Evolutionary conservation across 768 basidiomycete species (phyloP).

Genomic region (Nidula microcarpa): DNA sequence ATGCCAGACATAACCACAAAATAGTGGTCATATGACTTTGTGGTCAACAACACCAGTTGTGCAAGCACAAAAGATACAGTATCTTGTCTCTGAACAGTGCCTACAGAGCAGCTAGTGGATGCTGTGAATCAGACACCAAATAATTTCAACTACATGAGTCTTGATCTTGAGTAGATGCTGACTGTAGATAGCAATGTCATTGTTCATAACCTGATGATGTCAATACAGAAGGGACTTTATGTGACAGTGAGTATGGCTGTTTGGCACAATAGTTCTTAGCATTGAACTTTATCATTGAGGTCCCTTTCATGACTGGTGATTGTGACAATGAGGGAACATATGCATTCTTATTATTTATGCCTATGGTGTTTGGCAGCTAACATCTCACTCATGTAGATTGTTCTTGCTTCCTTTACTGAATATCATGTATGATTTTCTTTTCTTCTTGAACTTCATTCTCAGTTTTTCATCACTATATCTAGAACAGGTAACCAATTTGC

Average conservation of each 20-base stretch:
- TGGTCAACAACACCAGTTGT: conserved; percentile 26
- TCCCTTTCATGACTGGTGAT: conserved; percentile 27
- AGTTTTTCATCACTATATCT: conserved; percentile 2
- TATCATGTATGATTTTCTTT: conserved; percentile 14
- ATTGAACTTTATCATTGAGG: conserved; percentile 5
- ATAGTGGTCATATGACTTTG: conserved; percentile 19
- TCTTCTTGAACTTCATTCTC: conserved; percentile 5
- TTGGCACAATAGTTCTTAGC: not conserved
- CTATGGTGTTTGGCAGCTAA: not conserved
- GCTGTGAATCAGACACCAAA: conserved; percentile 28
- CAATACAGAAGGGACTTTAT: conserved; percentile 28
- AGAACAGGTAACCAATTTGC: conserved; percentile 15
- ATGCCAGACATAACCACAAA: not conserved
- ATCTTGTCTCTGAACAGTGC: conserved; percentile 26
- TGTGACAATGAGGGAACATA: conserved; percentile 41
- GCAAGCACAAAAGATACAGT: conserved; percentile 18
- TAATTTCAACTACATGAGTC: conserved; percentile 22
- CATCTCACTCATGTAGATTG: conserved; percentile 3
- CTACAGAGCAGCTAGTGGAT: conserved; percentile 20
- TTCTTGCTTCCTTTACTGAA: conserved; percentile 13
- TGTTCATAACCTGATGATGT: conserved; percentile 20
- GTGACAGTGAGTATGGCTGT: conserved; percentile 21
- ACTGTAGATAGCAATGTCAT: conserved; percentile 36
- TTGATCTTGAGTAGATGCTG: conserved; percentile 30
- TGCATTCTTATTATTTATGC: not conserved